Percentiles rank a stretch among this genome's conserved stretches.
These are phyloP conservation scores for Monosporascus sp. DNA, from an alignment of 2,329 filamentous ascomycete genomes.

Conservation along the genomic window DNA sequence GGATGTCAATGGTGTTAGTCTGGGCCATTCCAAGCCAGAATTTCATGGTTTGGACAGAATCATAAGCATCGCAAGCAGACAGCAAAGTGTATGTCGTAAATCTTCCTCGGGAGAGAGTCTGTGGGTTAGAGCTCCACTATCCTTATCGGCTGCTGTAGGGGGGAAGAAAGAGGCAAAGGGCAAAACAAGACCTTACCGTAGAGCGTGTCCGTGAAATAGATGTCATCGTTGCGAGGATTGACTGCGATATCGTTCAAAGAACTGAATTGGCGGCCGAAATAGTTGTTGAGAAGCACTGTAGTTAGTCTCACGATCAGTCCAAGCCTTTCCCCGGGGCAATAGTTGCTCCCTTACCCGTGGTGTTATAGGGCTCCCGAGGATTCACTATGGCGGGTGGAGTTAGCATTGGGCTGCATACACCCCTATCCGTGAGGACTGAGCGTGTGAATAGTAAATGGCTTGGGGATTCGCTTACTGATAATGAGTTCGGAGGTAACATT, in stretches of 20 bases:
- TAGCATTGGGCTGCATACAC: neutral
- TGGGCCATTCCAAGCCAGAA: neutral
- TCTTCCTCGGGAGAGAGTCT: too few species aligned
- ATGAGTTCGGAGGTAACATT: slow-evolving; percentile 33
- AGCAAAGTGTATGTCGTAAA: too few species aligned
- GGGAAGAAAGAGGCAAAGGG: neutral
- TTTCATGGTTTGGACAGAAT: too few species aligned
- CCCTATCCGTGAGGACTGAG: too few species aligned
- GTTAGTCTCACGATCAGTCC: slow-evolving; percentile 4
- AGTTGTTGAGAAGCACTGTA: slow-evolving; percentile 50
- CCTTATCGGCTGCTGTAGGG: neutral
- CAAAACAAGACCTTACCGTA: slow-evolving; percentile 38
- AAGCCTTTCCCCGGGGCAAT: neutral
- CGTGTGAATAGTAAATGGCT: neutral
- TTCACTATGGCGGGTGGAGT: slow-evolving; percentile 24
- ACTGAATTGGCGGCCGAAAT: slow-evolving; percentile 53
- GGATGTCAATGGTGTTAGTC: neutral
- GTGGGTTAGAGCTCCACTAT: neutral
- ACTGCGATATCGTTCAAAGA: slow-evolving; percentile 54
- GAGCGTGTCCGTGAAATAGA: slow-evolving; percentile 61
- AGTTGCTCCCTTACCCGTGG: slow-evolving; percentile 31
- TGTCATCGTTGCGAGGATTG: slow-evolving; percentile 46
- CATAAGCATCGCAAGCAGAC: too few species aligned
- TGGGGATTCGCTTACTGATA: slow-evolving; percentile 14
- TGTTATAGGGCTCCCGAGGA: slow-evolving; percentile 42